phyloP scores from a whole-genome alignment of 139 green algal species.

The Auxenochlorella protothecoides region DNA sequence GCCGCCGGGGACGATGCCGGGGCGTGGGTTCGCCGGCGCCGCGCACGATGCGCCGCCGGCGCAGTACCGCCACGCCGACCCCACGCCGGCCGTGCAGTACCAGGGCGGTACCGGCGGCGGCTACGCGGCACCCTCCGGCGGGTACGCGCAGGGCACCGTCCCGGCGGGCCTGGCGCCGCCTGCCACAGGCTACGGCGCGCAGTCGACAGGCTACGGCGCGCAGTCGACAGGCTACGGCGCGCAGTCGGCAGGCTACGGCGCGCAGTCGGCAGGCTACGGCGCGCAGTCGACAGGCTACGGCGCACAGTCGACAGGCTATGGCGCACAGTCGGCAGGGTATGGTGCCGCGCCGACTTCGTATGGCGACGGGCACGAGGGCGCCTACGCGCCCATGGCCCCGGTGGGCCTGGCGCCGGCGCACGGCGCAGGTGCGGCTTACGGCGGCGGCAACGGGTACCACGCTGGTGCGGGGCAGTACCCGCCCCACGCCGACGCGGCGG shows the following conservation, averaged over 20 bases:
- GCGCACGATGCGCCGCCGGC: conserved; percentile 3
- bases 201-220: not conserved
- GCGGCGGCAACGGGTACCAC: not conserved
- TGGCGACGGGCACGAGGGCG: no score
- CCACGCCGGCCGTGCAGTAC: not conserved
- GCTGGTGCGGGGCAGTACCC: no score
- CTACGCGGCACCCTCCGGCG: not conserved
- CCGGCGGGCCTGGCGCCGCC: no score
- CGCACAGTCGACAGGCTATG: not conserved
- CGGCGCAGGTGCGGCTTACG: not conserved
- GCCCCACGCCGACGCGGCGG: no score
- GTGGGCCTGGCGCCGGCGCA: no score
- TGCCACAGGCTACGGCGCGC: no score
- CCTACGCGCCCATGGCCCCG: no score
- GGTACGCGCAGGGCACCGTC: no score
- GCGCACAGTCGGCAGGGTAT: no score
- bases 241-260: no score
- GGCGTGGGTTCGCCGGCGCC: not conserved
- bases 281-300: not conserved
- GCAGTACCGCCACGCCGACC: not conserved
- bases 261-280: no score
- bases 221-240: not conserved
- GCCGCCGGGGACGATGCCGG: conserved; percentile 9
- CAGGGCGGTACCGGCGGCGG: conserved; percentile 2
- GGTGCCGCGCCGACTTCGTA: no score